A percentile compares a stretch with the other conserved stretches of the same genome.
Evolutionary conservation across 345 rosid species (phyloP).

Genomic region (Gossypium turneri): DNA sequence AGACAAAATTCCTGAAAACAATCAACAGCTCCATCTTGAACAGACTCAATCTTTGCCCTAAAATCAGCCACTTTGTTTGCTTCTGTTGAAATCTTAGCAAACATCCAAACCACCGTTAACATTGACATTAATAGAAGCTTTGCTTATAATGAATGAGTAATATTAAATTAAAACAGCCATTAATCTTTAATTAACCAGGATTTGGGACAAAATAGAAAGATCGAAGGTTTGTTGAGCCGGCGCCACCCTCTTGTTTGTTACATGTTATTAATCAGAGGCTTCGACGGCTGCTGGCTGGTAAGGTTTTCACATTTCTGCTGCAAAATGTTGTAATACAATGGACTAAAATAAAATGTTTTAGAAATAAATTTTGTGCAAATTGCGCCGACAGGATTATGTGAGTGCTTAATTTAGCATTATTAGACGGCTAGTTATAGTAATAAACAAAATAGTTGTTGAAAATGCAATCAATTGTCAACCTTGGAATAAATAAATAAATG

Average conservation of each 20-base stretch:
- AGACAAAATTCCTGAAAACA: no score
- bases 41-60: no score
- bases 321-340: not conserved
- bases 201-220: not conserved
- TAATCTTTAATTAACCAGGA: not conserved
- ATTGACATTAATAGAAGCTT: no score
- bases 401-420: not conserved
- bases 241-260: not conserved
- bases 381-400: not conserved
- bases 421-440: not conserved
- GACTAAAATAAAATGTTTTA: not conserved
- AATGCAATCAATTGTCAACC: not conserved
- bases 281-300: not conserved
- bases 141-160: no score
- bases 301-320: not conserved
- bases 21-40: no score
- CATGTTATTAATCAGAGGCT: not conserved
- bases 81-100: no score
- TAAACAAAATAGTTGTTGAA: not conserved
- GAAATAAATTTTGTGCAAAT: not conserved
- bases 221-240: not conserved
- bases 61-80: no score
- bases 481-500: not conserved
- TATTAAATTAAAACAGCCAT: not conserved
- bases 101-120: no score